Evolutionary conservation across 768 basidiomycete genomes (phyloP).

Genomic region (Serpula lacrymans): DNA sequence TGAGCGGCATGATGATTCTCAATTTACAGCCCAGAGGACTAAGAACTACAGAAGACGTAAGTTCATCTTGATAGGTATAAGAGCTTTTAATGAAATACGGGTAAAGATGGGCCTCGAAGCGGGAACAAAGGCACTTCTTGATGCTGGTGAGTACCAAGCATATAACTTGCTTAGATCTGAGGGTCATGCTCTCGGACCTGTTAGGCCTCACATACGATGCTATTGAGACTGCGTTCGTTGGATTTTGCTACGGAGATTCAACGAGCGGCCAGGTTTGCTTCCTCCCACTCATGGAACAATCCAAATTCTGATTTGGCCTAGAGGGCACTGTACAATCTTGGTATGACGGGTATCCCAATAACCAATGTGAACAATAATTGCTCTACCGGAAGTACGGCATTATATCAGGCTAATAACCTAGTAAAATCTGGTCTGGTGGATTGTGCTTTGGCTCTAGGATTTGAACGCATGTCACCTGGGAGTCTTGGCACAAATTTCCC

Average conservation of each 20-base stretch:
- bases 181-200: not conserved
- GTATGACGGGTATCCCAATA: conserved; percentile 80
- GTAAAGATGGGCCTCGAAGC: conserved; percentile 83
- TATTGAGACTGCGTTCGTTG: conserved; percentile 70
- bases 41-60: conserved; percentile 70
- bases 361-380: conserved; percentile 89
- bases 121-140: conserved; percentile 80
- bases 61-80: conserved; percentile 13
- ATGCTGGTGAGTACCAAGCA: conserved; percentile 58
- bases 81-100: not conserved
- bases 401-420: conserved; percentile 68
- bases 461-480: conserved; percentile 81
- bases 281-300: not conserved
- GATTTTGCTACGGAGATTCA: conserved; percentile 79
- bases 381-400: conserved; percentile 75
- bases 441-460: conserved; percentile 80
- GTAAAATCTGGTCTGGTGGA: conserved; percentile 69
- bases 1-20: not conserved
- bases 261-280: conserved; percentile 64
- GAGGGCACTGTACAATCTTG: conserved; percentile 79
- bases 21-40: conserved; percentile 50
- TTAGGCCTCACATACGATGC: conserved; percentile 80
- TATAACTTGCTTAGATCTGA: too few relatives aligned
- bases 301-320: conserved; percentile 22
- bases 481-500: conserved; percentile 66